Conservation (phyloP, 2,329 filamentous ascomycete genomes). For the Helicocarpus griseus region DNA sequence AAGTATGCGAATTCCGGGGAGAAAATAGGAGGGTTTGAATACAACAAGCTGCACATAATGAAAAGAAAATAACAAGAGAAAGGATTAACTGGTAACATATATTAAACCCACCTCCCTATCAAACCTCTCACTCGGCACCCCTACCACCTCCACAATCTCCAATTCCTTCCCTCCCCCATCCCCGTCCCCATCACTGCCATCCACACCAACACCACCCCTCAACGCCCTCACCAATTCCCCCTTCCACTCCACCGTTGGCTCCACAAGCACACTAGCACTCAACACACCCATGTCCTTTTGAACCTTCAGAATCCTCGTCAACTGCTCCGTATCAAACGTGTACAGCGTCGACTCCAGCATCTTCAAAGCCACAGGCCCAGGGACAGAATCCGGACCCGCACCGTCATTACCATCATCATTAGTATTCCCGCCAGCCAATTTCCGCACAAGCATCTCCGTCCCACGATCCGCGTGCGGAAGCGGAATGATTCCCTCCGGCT, state of each 20-base stretch:
- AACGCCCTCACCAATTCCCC: slow-evolving; percentile 24
- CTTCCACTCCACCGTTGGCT: slow-evolving; percentile 26
- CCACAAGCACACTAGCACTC: slow-evolving; percentile 27
- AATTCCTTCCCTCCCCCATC: slow-evolving; percentile 18
- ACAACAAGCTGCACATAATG: not conserved
- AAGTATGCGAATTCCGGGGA: too few species aligned
- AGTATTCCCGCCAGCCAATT: slow-evolving; percentile 6
- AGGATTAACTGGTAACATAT: not conserved
- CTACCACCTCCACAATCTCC: slow-evolving; percentile 33
- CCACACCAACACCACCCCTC: too few species aligned
- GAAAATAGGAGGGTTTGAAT: too few species aligned
- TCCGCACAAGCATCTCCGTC: slow-evolving; percentile 6
- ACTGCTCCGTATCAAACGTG: slow-evolving; percentile 25
- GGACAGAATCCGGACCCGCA: slow-evolving; percentile 18
- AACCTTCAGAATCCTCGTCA: slow-evolving; percentile 25
- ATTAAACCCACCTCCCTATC: slow-evolving; percentile 26
- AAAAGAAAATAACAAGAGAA: not conserved
- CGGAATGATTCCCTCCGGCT: slow-evolving; percentile 9
- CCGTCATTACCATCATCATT: too few species aligned
- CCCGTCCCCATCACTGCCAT: slow-evolving; percentile 6
- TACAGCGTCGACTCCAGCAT: slow-evolving; percentile 35
- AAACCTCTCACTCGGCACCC: slow-evolving; percentile 28
- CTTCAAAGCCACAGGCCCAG: slow-evolving; percentile 23
- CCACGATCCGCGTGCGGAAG: not conserved
- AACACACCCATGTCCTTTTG: slow-evolving; percentile 32